Evolutionary conservation across 176 grass and related monocot species (phyloP), one percentile per base, ranked within the genome.

Genomic region (Eleusine coracana): DNA sequence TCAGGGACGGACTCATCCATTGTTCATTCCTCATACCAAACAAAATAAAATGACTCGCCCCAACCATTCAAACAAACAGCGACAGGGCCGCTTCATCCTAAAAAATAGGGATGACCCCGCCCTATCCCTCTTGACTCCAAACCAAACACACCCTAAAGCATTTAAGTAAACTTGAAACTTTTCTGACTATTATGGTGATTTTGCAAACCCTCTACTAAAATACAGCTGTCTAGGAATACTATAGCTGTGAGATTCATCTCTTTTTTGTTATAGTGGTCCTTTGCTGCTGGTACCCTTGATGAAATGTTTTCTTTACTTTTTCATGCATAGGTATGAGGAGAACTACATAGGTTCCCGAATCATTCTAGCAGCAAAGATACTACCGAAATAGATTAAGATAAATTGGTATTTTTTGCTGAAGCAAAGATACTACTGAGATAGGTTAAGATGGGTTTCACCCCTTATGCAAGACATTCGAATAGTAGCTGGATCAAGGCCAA

Each of bases 131-230:
- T 25, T 25, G 25, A 25, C 25, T 25, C 25, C 25, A 25, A 25
- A 25, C 25, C 25, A 25, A 25, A 25, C 25, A 25, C 25, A 25
- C 25, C 25, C 25, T 25, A 25, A 25, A 25, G 31, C 31, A 34
- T 34, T 34, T 2, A 34, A 34, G 31, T 34, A 34, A 34, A 34
- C 31, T 34, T 34, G 31, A 34, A 34, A 34, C 31, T 34, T 34
- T 34, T 34, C 87, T 79, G 96, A 90, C 23, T 98, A 86, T 87
- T 98, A 90, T 91, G 96, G 92, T 82, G 92, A 92, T 75, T 91
- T 98, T 83, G 87, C 92, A 75, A 98, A 93, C 75, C 87, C 90
- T 70, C 75, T 98, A 79, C 88, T 98, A 75, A 87, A 87, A 49
- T 83, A 17, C 83, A 38, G 86, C 76, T 82, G 75, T 91, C 69